A percentile compares a stretch with the other conserved stretches of the same genome.
Conservation (phyloP, 139 green algal genomes). For the Coelastrella sp. region DNA sequence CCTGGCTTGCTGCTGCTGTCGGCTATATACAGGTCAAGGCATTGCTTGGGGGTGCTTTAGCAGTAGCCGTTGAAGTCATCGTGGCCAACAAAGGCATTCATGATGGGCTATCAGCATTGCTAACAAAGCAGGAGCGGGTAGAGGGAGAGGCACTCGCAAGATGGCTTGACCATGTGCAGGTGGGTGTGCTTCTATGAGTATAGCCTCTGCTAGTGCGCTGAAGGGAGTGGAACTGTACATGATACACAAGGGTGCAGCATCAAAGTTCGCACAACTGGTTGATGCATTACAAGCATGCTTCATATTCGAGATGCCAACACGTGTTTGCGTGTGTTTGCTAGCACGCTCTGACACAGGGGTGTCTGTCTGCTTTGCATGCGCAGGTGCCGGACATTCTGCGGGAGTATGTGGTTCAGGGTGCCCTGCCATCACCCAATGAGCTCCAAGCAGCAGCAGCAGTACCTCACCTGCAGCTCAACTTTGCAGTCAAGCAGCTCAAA, state of each 20-base stretch:
- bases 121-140: constrained; percentile 72
- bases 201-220: neutral
- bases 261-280: too few species aligned
- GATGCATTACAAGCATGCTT: too few species aligned
- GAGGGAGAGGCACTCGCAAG: constrained; percentile 69
- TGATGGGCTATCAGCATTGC: constrained; percentile 53
- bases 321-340: too few species aligned
- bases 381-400: constrained; percentile 32
- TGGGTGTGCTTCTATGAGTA: neutral
- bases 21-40: constrained; percentile 66
- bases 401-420: constrained; percentile 11
- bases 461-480: neutral
- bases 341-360: neutral
- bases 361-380: neutral
- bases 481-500: constrained; percentile 8
- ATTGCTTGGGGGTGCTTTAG: constrained; percentile 79
- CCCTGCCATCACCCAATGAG: constrained; percentile 1
- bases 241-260: too few species aligned
- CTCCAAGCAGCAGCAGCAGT: constrained; percentile 22
- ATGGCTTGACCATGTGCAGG: constrained; percentile 59
- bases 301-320: too few species aligned
- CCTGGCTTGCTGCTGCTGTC: neutral
- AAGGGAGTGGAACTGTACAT: neutral
- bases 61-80: constrained; percentile 77
- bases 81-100: constrained; percentile 70